Conservation (phyloP, 2,329 filamentous ascomycete species). For the Zalaria obscura region DNA sequence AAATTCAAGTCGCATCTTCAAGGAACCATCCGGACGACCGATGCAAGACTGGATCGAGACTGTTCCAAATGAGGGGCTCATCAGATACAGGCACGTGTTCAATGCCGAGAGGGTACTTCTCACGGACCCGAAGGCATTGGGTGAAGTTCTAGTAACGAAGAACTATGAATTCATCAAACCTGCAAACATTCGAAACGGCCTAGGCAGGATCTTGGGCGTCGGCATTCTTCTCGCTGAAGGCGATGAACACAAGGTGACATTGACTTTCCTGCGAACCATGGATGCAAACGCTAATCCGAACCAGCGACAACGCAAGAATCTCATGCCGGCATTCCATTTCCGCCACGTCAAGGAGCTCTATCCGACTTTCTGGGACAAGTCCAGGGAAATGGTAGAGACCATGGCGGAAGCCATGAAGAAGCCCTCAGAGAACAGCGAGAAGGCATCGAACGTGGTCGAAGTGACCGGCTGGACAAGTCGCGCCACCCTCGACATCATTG, state of each 20-base stretch:
- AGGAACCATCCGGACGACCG: slow-evolving; percentile 28
- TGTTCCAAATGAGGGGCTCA: slow-evolving; percentile 40
- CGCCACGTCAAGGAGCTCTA: slow-evolving; percentile 37
- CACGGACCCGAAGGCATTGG: slow-evolving; percentile 31
- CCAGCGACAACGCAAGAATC: slow-evolving; percentile 29
- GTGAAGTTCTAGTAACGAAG: slow-evolving; percentile 34
- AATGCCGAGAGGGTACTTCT: slow-evolving; percentile 30
- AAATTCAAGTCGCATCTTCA: slow-evolving; percentile 27
- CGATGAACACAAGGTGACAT: slow-evolving; percentile 64
- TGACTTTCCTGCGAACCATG: neutral
- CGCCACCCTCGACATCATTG: slow-evolving; percentile 45
- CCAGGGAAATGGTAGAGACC: slow-evolving; percentile 23
- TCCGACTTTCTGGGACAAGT: slow-evolving; percentile 34
- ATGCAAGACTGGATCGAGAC: slow-evolving; percentile 36
- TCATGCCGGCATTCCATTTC: slow-evolving; percentile 36
- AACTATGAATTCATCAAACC: slow-evolving; percentile 39
- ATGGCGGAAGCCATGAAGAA: slow-evolving; percentile 19
- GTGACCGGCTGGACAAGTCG: slow-evolving; percentile 33
- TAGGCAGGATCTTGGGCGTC: slow-evolving; percentile 53
- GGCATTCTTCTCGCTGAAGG: slow-evolving; percentile 73
- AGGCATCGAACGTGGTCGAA: slow-evolving; percentile 23
- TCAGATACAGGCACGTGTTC: slow-evolving; percentile 36
- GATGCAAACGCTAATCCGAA: neutral
- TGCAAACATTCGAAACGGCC: slow-evolving; percentile 28
- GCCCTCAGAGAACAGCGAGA: slow-evolving; percentile 10